These are phyloP conservation scores for Talaromyces thailandensis DNA, from an alignment of 495 filamentous ascomycete genomes.

Conservation along the genomic window DNA sequence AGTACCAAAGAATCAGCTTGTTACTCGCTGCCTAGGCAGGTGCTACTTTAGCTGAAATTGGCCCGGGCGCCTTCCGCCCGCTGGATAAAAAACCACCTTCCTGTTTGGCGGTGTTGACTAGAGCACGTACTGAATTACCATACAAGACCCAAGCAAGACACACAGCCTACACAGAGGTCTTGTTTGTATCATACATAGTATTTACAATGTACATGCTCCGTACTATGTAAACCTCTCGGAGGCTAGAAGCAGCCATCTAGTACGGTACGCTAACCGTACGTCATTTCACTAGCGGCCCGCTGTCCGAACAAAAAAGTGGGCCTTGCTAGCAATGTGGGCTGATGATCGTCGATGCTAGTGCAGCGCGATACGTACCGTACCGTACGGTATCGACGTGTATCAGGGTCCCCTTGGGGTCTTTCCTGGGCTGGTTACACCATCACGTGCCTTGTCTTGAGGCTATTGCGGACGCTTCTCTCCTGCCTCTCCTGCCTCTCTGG, in stretches of 20 bases:
- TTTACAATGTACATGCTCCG: not conserved
- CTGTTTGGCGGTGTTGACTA: not conserved
- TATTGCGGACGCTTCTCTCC: not conserved
- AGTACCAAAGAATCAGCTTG: not conserved
- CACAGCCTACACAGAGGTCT: not conserved
- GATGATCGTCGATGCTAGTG: conserved; percentile 2
- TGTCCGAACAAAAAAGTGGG: not conserved
- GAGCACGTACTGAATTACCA: not conserved
- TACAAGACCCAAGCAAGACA: not conserved
- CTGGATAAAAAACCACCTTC: not conserved
- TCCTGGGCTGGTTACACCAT: not conserved
- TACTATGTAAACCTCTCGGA: no score
- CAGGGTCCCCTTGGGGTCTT: not conserved
- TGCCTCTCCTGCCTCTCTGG: not conserved
- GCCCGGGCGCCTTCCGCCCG: not conserved
- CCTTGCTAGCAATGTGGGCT: not conserved
- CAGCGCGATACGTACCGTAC: not conserved
- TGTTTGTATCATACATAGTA: not conserved
- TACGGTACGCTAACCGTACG: not conserved
- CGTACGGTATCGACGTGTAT: not conserved
- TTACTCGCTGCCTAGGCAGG: not conserved
- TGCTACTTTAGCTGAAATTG: not conserved
- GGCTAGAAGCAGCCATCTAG: not conserved
- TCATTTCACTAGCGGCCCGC: conserved; percentile 3
- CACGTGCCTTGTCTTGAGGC: not conserved